Evolutionary conservation across 176 grass and related monocot species (phyloP).

Genomic region (Oryza glumipatula): DNA sequence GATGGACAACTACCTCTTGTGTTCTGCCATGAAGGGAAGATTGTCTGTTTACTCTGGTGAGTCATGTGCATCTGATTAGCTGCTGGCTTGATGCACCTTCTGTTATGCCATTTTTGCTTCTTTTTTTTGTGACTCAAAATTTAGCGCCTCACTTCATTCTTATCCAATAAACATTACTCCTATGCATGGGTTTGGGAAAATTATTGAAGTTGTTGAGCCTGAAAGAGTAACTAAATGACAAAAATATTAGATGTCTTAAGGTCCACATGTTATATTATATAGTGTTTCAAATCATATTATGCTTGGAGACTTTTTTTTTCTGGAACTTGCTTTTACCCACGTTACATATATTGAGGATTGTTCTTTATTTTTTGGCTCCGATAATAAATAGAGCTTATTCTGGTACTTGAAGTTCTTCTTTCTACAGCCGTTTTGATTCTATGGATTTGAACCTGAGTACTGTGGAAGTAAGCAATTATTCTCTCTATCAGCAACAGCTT

Average conservation of each 20-base stretch:
- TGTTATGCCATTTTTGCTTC: slow-evolving; percentile 9
- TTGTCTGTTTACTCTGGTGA: slow-evolving; percentile 8
- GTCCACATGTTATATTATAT: neutral
- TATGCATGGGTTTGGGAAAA: neutral
- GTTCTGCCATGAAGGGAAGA: slow-evolving; percentile 1
- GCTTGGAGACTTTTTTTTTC: neutral
- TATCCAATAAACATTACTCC: neutral
- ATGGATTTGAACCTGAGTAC: neutral
- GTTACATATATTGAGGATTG: neutral
- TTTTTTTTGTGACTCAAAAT: slow-evolving; percentile 3
- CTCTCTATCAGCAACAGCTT: neutral
- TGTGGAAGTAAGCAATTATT: neutral
- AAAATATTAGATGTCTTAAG: neutral
- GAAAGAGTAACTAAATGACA: neutral
- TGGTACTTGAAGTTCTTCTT: neutral
- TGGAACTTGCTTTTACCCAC: neutral
- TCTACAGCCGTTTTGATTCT: neutral
- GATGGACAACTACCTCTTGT: slow-evolving; percentile 4
- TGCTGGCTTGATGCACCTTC: neutral
- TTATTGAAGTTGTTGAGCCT: neutral
- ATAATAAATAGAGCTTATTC: slow-evolving; percentile 5
- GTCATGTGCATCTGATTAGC: neutral
- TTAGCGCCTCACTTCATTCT: neutral
- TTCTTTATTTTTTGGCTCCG: neutral
- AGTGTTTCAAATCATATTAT: neutral